phyloP scores from a whole-genome alignment of 768 basidiomycete genomes.

The Xanthoconium purpureum region DNA sequence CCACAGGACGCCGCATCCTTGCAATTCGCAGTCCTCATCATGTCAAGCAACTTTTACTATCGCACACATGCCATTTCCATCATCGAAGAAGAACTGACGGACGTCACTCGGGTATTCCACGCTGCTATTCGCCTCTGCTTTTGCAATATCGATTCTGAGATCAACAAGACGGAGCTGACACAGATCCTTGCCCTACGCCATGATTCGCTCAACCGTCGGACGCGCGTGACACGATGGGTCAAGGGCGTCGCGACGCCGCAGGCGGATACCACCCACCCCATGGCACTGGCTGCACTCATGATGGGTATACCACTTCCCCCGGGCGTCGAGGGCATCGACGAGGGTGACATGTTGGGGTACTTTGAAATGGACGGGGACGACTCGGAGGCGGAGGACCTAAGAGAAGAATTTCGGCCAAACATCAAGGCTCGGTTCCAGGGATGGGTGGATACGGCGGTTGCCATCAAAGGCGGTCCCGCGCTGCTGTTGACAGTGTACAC shows the following conservation, averaged over 20 bases:
- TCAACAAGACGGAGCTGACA: conserved; percentile 39
- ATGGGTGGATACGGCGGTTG: conserved; percentile 45
- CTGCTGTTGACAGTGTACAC: conserved; percentile 42
- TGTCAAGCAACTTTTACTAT: conserved; percentile 31
- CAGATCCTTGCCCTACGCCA: conserved; percentile 44
- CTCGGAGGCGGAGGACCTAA: conserved; percentile 55
- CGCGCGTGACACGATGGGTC: conserved; percentile 52
- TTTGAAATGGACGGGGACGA: conserved; percentile 52
- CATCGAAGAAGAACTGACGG: conserved; percentile 51
- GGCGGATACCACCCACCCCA: conserved; percentile 40
- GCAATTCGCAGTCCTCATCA: conserved; percentile 42
- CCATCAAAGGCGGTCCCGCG: conserved; percentile 38
- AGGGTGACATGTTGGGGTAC: conserved; percentile 46
- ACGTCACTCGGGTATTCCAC: conserved; percentile 42
- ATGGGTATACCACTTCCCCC: conserved; percentile 48
- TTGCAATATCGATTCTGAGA: conserved; percentile 42
- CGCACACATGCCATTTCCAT: conserved; percentile 38
- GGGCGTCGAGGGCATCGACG: conserved; percentile 38
- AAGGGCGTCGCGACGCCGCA: conserved; percentile 44
- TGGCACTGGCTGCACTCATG: conserved; percentile 66
- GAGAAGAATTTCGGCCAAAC: conserved; percentile 58
- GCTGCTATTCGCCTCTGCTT: conserved; percentile 46
- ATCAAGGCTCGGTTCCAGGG: conserved; percentile 56
- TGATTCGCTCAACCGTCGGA: conserved; percentile 39
- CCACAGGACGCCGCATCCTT: conserved; percentile 50